These are phyloP conservation scores for Kurtzmaniella quercitrusa DNA, from an alignment of 1,139 yeast genomes.

Conservation along the genomic window DNA sequence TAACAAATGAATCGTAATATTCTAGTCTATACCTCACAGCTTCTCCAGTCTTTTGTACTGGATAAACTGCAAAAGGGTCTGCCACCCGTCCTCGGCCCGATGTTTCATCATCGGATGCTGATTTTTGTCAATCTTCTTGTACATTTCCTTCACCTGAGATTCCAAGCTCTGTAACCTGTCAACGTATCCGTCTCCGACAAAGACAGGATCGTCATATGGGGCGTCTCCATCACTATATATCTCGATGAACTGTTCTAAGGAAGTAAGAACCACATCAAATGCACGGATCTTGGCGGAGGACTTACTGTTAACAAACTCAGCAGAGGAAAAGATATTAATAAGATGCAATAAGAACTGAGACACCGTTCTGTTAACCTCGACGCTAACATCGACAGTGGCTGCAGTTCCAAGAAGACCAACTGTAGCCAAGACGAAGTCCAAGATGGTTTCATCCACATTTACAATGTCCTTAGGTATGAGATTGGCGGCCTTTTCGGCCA, in stretches of 20 bases:
- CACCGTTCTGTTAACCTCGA: conserved; percentile 41
- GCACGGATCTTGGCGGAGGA: conserved; percentile 17
- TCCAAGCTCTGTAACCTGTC: conserved; percentile 38
- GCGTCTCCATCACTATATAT: conserved; percentile 73
- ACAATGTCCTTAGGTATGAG: conserved; percentile 5
- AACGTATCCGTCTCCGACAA: conserved; percentile 53
- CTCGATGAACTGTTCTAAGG: conserved; percentile 66
- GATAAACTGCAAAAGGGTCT: conserved; percentile 69
- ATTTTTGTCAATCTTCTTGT: conserved; percentile 66
- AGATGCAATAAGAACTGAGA: conserved; percentile 43
- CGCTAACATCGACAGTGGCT: conserved; percentile 46
- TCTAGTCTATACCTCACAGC: background rate
- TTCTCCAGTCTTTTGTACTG: conserved; percentile 52
- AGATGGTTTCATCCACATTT: conserved; percentile 10
- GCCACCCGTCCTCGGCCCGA: conserved; percentile 65
- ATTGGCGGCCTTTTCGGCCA: conserved; percentile 19
- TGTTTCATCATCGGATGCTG: conserved; percentile 52
- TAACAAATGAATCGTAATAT: conserved; percentile 7
- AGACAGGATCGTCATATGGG: conserved; percentile 64
- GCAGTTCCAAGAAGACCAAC: conserved; percentile 55
- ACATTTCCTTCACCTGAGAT: conserved; percentile 49
- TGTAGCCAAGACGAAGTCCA: conserved; percentile 25
- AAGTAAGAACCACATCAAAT: conserved; percentile 48
- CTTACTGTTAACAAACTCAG: conserved; percentile 12
- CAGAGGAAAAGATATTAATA: conserved; percentile 17